Evolutionary conservation across 176 grass and related monocot species (phyloP), one percentile per base, ranked within the genome.

Genomic region (Eleusine indica): DNA sequence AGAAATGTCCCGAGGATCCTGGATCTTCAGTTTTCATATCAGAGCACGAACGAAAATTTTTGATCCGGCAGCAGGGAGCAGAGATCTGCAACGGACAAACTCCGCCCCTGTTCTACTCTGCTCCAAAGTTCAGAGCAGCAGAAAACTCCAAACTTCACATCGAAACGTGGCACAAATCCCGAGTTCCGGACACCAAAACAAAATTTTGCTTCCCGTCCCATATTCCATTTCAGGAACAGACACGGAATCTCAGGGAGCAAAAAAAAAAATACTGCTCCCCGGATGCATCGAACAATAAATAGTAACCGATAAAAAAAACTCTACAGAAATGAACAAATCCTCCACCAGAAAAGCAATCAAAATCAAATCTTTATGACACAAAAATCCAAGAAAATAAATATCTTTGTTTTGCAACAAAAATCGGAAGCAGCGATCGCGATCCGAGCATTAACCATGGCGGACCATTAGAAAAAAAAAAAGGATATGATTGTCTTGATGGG

Each of bases 401-500:
- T 42, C 3, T 29, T 25, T 28, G 5, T 15, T 46, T 30, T 19
- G 28, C 7, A 1, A 65, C 6, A 1, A 53, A 73, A 39, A 7
- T 9, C 49, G 22, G 4, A 35, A 29, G 42, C 46, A 49, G 53
- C 1, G 64, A 87, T 86, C 53, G 12, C 39, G 25, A 70, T 63
- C 52, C 66, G 76, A 40, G 39, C 63, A 76, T 70, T 0, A 62
- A 64, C 5, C 35, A 74, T 32, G 65, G 6, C 5, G 12, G 32
- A 69, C n/a, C 15, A 8, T 2, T 51, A 67, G 14, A 8, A 10
- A n/a, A 10, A n/a, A 21, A 52, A 53, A 94, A 95, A 95, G 94
- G 94, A 97, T 97, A 97, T 97, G 92, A 97, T 97, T 4, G 94
- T 97, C 88, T 97, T 97, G 83, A 97, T 84, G 66, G 94, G 94